Conservation (phyloP, 805 yeast species). For the Spathaspora girioi region DNA sequence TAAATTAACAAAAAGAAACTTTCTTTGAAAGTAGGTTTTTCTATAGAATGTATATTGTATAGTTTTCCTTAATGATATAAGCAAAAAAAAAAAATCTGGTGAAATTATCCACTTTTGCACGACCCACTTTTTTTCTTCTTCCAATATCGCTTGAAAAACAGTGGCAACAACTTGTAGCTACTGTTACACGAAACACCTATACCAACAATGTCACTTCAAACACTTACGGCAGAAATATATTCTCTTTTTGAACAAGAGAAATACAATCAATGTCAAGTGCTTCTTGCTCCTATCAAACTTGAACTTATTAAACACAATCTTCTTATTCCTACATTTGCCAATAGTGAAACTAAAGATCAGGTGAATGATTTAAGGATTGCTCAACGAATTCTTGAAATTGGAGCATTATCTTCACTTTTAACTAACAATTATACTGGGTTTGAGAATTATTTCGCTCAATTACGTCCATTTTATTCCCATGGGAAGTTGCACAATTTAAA, state of each 20-base stretch:
- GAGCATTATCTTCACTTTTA: constrained; percentile 76
- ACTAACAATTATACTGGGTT: constrained; percentile 59
- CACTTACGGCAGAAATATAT: constrained; percentile 67
- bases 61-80: no score
- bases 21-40: no score
- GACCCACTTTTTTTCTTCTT: background rate
- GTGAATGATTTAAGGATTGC: constrained; percentile 72
- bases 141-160: background rate
- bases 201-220: constrained; percentile 53
- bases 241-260: constrained; percentile 59
- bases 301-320: constrained; percentile 75
- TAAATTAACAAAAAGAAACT: no score
- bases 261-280: constrained; percentile 54
- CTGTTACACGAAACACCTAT: background rate
- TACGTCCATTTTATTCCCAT: constrained; percentile 70
- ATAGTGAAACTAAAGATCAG: constrained; percentile 35
- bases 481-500: constrained; percentile 46
- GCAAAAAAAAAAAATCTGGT: background rate
- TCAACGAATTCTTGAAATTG: constrained; percentile 81
- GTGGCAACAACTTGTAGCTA: background rate
- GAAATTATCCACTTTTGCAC: constrained; percentile 1
- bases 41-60: no score
- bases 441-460: constrained; percentile 67
- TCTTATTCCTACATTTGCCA: constrained; percentile 55
- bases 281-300: constrained; percentile 71